Base-by-base conservation (phyloP, 257 asterid species). In the Solanum arcanum region DNA sequence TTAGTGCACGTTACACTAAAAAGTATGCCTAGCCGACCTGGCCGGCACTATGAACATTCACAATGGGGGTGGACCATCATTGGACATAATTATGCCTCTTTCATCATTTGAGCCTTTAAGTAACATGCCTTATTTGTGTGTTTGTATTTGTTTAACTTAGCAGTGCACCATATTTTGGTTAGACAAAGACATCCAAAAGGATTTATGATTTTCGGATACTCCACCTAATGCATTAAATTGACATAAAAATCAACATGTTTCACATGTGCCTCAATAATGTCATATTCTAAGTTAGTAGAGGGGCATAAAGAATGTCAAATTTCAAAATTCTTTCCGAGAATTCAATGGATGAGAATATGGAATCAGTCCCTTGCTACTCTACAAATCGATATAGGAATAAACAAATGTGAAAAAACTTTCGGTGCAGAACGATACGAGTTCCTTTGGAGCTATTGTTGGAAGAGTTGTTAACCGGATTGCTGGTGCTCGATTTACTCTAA, bases 381-480 rank as follows among this genome's bases (percentile, higher is more conserved):
- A 14, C 44, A 16, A 31, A 12, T 39, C 56, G 41, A 20, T 25
- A 39, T 23, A 39, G 83, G 35, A 27, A 76, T 80, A 80, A 31
- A 49, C 68, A 29, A 80, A 80, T 75, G n/a, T 41, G 35, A 41
- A 80, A 80, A 31, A 9, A 29, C 5, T 49, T 88, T 86, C n/a
- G 75, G 66, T 73, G 87, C 92, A 95, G 99, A 94, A 95, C 9
- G 86, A 82, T 70, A 35, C 31, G 7, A 56, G 56, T 49, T 64
- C 41, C 18, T 87, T 87, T n/a, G 89, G 89, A 44, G 89, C 86
- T 18, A 15, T 47, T 3, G 74, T 87, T 29, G 89, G 89, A 87
- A 81, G 89, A 18, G 86, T 87, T 41, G 89, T 64, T 33, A 87
- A 87, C 46, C 68, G 81, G 41, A 87, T 87, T 47, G 72, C 56